Evolutionary conservation across 2,329 filamentous ascomycete genomes (phyloP).

Genomic region (Beauveria scarabaeidicola): DNA sequence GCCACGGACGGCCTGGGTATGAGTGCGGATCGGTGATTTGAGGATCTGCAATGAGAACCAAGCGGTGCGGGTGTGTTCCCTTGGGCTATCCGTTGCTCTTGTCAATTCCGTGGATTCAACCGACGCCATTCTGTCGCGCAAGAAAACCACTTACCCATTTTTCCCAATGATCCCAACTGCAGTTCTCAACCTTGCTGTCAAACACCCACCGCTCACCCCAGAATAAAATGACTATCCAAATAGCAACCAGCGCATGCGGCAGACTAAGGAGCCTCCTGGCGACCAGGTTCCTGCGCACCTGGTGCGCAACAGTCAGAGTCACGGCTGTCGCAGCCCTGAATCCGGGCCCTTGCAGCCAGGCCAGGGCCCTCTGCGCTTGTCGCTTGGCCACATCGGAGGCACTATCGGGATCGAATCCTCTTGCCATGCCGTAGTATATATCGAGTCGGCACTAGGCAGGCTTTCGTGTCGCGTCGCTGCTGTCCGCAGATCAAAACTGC

Average conservation of each 20-base stretch:
- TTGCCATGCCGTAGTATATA: conserved; percentile 5
- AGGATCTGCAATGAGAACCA: conserved; percentile 80
- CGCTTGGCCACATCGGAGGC: conserved; percentile 17
- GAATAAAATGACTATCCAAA: conserved; percentile 72
- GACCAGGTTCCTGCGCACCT: conserved; percentile 35
- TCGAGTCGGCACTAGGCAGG: not conserved
- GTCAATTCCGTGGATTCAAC: conserved; percentile 8
- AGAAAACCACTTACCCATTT: conserved; percentile 59
- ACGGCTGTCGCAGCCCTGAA: conserved; percentile 26
- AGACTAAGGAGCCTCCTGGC: conserved; percentile 49
- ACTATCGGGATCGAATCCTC: conserved; percentile 15
- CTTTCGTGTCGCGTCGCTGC: not conserved
- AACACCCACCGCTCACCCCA: conserved; percentile 83
- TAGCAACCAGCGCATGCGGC: conserved; percentile 55
- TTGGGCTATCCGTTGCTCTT: conserved; percentile 51
- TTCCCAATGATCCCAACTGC: conserved; percentile 85
- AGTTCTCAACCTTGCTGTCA: conserved; percentile 58
- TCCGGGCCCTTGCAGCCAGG: conserved; percentile 36
- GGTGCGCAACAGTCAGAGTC: conserved; percentile 20
- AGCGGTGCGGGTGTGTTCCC: conserved; percentile 70
- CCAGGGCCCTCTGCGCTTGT: conserved; percentile 25
- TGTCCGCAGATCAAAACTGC: not conserved
- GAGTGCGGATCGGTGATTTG: conserved; percentile 91
- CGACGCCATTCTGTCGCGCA: not conserved
- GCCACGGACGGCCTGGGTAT: conserved; percentile 72